These are phyloP conservation scores for Microbotryum silenes-acaulis DNA, from an alignment of 1,284 basidiomycete genomes.

Conservation along the genomic window DNA sequence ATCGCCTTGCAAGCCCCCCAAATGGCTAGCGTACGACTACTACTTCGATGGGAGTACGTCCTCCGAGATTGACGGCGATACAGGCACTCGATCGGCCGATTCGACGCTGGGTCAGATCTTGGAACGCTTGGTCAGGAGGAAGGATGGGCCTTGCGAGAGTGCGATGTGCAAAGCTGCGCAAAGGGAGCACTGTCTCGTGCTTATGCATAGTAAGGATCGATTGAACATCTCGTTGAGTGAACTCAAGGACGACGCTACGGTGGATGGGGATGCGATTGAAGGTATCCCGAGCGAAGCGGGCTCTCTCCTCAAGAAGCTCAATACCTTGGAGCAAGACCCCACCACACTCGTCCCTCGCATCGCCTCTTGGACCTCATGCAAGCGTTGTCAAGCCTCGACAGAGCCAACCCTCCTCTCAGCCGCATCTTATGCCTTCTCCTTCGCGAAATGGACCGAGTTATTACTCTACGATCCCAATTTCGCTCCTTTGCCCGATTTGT, in stretches of 20 bases:
- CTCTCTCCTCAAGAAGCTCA: neutral
- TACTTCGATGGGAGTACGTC: neutral
- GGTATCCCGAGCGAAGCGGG: too few species aligned
- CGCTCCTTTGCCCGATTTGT: constrained; percentile 11
- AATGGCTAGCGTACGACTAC: constrained; percentile 15
- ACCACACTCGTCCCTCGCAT: neutral
- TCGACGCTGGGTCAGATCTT: constrained; percentile 13
- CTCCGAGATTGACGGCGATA: too few species aligned
- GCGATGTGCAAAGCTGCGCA: neutral
- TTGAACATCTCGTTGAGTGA: constrained; percentile 10
- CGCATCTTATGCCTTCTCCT: constrained; percentile 2
- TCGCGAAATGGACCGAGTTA: constrained; percentile 20
- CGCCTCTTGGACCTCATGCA: constrained; percentile 9
- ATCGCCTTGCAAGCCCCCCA: constrained; percentile 11
- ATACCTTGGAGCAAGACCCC: neutral
- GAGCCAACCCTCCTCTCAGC: neutral
- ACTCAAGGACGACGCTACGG: neutral
- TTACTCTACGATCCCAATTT: constrained; percentile 19
- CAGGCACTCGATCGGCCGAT: neutral
- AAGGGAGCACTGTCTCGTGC: constrained; percentile 6
- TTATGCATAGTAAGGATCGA: constrained; percentile 13
- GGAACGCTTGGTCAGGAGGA: constrained; percentile 4
- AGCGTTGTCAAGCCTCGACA: constrained; percentile 6
- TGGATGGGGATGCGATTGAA: neutral
- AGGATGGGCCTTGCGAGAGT: constrained; percentile 5